Evolutionary conservation across 306 rosid genomes (phyloP), one percentile per base, ranked within the genome.

Genomic region (peach (Prunus persica)): DNA sequence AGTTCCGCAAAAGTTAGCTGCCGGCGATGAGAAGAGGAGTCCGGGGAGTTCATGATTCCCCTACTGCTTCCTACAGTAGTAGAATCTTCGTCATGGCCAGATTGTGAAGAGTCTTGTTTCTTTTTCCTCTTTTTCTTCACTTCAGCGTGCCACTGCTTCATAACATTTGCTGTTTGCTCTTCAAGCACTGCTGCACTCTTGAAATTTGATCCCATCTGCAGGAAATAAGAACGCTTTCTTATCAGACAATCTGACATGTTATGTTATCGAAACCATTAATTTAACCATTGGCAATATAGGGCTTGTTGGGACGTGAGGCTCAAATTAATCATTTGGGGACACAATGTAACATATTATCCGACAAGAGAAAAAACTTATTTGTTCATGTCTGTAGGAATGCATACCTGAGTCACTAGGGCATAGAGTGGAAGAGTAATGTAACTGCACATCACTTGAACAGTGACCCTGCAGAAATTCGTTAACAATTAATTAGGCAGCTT

Each of bases 351-450:
- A 52, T 56, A 56, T 5, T 6, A 60, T 60, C 3, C 5, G 65
- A 25, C 38, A 3, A 20, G 65, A 24, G 41, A 27, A 60, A 25
- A 27, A 15, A 56, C 3, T 0, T 61, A 25, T 28, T 16, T 30
- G 45, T 10, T 3, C 28, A 38, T 65, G 15, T 41, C 16, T 27
- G 4, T 65, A 10, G 51, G 12, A n/a, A 47, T 11, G 12, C 8
- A 19, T 77, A 83, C 93, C 93, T 89, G 93, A 15, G 91, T 86
- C 30, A 87, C 93, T 24, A 87, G 91, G 74, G 91, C 93, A 68
- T 89, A 87, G 22, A 89, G 91, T 45, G 93, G 93, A 56, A 89
- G 88, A 75, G 89, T 89, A 67, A 83, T 79, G 73, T 84, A 89
- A 60, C 93, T 81, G 82, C 93, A 89, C 70, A 84, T 55, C n/a